Conservation (phyloP, 1,284 basidiomycete species). For the Cryptococcus hybrid region DNA sequence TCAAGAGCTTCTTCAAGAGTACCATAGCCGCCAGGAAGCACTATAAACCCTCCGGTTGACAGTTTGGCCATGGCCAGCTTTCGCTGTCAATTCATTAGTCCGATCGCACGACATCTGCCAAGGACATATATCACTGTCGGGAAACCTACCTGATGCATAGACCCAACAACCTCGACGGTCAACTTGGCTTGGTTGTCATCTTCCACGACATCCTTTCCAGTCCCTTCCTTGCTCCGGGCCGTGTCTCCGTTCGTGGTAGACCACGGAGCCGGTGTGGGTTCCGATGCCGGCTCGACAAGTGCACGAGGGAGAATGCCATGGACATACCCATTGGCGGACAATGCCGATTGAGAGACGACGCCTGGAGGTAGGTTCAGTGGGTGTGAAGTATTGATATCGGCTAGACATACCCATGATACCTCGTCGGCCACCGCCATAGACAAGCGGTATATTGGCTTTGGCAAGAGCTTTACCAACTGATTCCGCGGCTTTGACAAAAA, state of each 20-base stretch:
- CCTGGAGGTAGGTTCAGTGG: slow-evolving; percentile 41
- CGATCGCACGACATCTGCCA: not conserved
- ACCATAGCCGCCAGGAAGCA: slow-evolving; percentile 85
- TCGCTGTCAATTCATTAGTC: slow-evolving; percentile 48
- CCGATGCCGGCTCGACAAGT: slow-evolving; percentile 31
- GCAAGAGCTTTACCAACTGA: slow-evolving; percentile 75
- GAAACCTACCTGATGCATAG: slow-evolving; percentile 72
- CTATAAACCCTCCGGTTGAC: slow-evolving; percentile 70
- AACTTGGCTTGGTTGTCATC: slow-evolving; percentile 50
- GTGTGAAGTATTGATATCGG: no score
- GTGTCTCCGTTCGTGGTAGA: slow-evolving; percentile 1
- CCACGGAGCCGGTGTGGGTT: slow-evolving; percentile 26
- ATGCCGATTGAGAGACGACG: slow-evolving; percentile 66
- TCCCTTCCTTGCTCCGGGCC: slow-evolving; percentile 35
- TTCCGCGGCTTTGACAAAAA: slow-evolving; percentile 67
- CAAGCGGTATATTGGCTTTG: slow-evolving; percentile 61
- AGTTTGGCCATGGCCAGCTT: slow-evolving; percentile 84
- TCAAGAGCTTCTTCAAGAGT: slow-evolving; percentile 93
- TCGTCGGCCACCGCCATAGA: slow-evolving; percentile 81
- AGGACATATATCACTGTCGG: not conserved
- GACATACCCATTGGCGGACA: slow-evolving; percentile 68
- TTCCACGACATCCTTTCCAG: slow-evolving; percentile 36
- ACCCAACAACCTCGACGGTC: slow-evolving; percentile 60
- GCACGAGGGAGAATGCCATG: slow-evolving; percentile 80
- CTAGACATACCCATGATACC: slow-evolving; percentile 71